Conservation (phyloP, 306 rosid genomes). For the Corylus americana region DNA sequence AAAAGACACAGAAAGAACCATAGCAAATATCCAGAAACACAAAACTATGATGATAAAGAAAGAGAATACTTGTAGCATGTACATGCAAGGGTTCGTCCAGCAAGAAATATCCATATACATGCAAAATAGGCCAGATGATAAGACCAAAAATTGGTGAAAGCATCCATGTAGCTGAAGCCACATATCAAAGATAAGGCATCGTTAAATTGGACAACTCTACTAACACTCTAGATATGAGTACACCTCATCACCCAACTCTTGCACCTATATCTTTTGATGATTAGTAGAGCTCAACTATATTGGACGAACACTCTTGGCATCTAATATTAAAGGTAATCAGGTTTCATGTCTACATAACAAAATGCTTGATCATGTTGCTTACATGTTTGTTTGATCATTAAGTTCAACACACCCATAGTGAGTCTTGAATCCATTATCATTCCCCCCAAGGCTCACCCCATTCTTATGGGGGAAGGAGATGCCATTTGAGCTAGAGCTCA, state of each 20-base stretch:
- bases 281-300: not conserved
- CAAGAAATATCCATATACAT: not conserved
- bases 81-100: not conserved
- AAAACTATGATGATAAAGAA: constrained; percentile 4
- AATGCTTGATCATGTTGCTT: not conserved
- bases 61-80: not conserved
- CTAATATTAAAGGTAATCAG: not conserved
- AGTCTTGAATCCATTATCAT: not conserved
- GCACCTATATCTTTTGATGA: not conserved
- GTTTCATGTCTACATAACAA: not conserved
- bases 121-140: not conserved
- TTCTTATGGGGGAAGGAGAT: not conserved
- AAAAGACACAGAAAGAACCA: constrained; percentile 4
- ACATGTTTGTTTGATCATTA: not conserved
- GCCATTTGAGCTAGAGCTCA: not conserved
- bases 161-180: not conserved
- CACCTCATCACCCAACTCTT: not conserved
- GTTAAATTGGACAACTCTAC: not conserved
- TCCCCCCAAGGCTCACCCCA: not conserved
- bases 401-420: not conserved
- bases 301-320: not conserved
- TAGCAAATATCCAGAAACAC: not conserved
- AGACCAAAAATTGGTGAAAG: not conserved
- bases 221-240: not conserved
- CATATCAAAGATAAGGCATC: not conserved